Evolutionary conservation across 1,284 basidiomycete species (phyloP).

Genomic region (Cutaneotrichosporon spelunceum): DNA sequence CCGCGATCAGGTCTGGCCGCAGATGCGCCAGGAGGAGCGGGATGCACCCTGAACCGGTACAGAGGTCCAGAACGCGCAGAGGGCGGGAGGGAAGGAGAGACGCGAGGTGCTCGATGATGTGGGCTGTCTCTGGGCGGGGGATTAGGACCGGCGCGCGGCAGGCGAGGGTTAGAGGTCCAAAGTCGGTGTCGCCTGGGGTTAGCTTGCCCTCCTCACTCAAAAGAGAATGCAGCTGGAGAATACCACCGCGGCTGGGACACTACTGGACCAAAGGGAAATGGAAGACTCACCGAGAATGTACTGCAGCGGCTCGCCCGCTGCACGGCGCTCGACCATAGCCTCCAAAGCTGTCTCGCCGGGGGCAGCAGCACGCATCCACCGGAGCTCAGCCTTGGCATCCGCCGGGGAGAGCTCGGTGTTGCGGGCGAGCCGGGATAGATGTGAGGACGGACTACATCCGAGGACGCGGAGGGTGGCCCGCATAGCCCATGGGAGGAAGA

Average conservation of each 20-base stretch:
- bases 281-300: conserved; percentile 71
- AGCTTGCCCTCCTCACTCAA: background rate
- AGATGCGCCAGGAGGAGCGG: conserved; percentile 70
- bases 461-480: background rate
- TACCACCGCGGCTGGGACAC: background rate
- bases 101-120: conserved; percentile 57
- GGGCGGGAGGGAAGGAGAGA: conserved; percentile 21
- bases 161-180: conserved; percentile 72
- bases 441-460: conserved; percentile 10
- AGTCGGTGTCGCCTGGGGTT: conserved; percentile 72
- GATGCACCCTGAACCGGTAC: conserved; percentile 86
- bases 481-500: conserved; percentile 1
- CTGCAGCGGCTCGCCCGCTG: conserved; percentile 74
- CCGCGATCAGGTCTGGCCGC: conserved; percentile 58
- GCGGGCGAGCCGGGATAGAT: conserved; percentile 18
- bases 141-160: conserved; percentile 76
- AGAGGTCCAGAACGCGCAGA: conserved; percentile 68
- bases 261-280: background rate
- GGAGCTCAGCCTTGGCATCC: conserved; percentile 42
- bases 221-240: background rate
- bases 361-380: conserved; percentile 39
- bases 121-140: conserved; percentile 86
- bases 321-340: conserved; percentile 48
- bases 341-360: conserved; percentile 13
- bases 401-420: conserved; percentile 40